Conservation (phyloP, 306 rosid species). For the Erythrophleum fordii region DNA sequence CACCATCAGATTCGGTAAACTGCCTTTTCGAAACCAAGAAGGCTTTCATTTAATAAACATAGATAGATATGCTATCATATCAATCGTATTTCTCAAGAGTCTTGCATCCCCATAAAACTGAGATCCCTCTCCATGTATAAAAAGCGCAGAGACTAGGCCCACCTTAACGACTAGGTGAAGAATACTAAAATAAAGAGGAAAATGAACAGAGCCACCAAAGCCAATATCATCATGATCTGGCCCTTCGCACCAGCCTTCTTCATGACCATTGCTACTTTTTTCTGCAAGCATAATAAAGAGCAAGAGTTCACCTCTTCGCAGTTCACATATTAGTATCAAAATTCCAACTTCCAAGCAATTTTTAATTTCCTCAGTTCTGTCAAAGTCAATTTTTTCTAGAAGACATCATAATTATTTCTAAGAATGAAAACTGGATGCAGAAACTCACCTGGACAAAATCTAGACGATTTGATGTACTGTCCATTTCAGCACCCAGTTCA, state of each 20-base stretch:
- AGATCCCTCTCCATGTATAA: constrained; percentile 40
- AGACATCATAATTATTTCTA: background rate
- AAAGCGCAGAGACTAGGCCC: constrained; percentile 26
- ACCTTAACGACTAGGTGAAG: constrained; percentile 62
- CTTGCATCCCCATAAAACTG: constrained; percentile 35
- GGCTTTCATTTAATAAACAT: constrained; percentile 27
- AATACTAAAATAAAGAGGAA: constrained; percentile 90
- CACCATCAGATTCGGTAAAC: constrained; percentile 33
- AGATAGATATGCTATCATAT: background rate
- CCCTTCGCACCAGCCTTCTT: constrained; percentile 96
- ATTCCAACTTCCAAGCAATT: constrained; percentile 14
- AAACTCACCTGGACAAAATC: constrained; percentile 96
- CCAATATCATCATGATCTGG: constrained; percentile 85
- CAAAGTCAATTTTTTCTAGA: background rate
- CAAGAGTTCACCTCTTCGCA: constrained; percentile 34
- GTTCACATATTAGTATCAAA: background rate
- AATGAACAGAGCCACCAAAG: constrained; percentile 80
- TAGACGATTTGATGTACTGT: constrained; percentile 88
- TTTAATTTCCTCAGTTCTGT: background rate
- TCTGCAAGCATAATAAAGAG: constrained; percentile 59
- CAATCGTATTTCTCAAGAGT: constrained; percentile 21
- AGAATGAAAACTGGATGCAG: constrained; percentile 33
- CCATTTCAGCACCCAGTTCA: constrained; percentile 92
- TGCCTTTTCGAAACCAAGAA: constrained; percentile 31
- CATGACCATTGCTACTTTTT: constrained; percentile 92